Evolutionary conservation across 73 alveolate species (phyloP).

Genomic region (Tetrahymena borealis): DNA sequence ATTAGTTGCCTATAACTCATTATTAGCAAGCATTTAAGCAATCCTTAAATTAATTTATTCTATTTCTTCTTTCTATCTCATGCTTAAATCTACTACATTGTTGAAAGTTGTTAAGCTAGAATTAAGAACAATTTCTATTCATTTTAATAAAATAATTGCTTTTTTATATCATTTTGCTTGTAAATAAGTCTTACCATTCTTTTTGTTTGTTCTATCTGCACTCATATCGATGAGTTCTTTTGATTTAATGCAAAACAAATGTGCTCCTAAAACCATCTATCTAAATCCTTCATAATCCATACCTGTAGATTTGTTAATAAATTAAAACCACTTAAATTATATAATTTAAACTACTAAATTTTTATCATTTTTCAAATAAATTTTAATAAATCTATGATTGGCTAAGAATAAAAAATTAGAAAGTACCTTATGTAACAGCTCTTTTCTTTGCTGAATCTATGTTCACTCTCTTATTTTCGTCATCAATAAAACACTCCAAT

Average conservation of each 20-base stretch:
- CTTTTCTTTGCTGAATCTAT: constrained; percentile 34
- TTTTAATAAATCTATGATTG: no score
- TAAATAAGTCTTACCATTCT: background rate
- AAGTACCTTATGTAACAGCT: constrained; percentile 10
- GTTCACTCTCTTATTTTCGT: constrained; percentile 23
- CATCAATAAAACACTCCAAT: constrained; percentile 1
- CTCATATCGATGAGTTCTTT: constrained; percentile 15
- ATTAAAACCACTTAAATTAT: background rate
- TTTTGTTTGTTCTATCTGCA: background rate
- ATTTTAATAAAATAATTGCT: background rate
- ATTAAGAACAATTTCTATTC: background rate
- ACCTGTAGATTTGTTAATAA: background rate
- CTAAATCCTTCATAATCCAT: constrained; percentile 39
- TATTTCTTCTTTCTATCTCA: background rate
- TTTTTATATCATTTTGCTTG: background rate
- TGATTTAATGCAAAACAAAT: constrained; percentile 20
- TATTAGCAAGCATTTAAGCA: background rate
- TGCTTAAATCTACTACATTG: background rate
- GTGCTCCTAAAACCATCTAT: constrained; percentile 40
- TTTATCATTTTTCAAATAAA: background rate
- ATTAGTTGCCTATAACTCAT: background rate
- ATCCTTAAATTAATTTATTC: background rate
- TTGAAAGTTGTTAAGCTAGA: background rate
- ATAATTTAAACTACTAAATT: background rate
- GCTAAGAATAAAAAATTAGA: no score